Conservation (phyloP, 2,329 filamentous ascomycete genomes). For the Pochonia chlamydosporia region DNA sequence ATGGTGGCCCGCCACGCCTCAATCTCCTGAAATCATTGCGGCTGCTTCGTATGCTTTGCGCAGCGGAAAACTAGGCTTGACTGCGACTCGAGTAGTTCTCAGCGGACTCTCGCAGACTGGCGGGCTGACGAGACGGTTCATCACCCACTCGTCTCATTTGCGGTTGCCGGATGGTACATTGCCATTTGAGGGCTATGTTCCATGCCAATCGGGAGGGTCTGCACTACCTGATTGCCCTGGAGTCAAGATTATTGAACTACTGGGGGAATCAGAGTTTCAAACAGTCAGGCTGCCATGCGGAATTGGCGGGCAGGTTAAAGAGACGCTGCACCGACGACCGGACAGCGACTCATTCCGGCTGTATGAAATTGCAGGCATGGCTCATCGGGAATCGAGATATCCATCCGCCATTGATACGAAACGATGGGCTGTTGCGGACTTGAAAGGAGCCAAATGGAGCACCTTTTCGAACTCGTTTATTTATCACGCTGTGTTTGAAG, state of each 20-base stretch:
- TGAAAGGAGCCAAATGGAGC: slow-evolving; percentile 11
- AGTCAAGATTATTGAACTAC: slow-evolving; percentile 11
- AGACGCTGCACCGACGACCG: slow-evolving; percentile 8
- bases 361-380: slow-evolving; percentile 14
- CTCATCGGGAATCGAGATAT: slow-evolving; percentile 13
- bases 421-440: slow-evolving; percentile 10
- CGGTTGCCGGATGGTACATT: slow-evolving; percentile 10
- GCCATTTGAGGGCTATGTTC: slow-evolving; percentile 12
- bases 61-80: slow-evolving; percentile 8
- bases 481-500: slow-evolving; percentile 14
- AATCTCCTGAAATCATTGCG: slow-evolving; percentile 12
- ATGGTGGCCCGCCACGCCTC: slow-evolving; percentile 14
- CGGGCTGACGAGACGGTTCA: too few species aligned
- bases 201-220: slow-evolving; percentile 14
- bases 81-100: slow-evolving; percentile 9
- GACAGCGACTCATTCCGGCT: slow-evolving; percentile 11
- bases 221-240: slow-evolving; percentile 10
- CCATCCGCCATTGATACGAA: slow-evolving; percentile 8
- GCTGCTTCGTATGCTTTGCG: slow-evolving; percentile 11
- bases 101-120: slow-evolving; percentile 13
- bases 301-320: slow-evolving; percentile 11
- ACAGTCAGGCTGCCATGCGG: slow-evolving; percentile 12
- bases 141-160: slow-evolving; percentile 10
- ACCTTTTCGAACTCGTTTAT: slow-evolving; percentile 14
- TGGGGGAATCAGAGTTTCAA: slow-evolving; percentile 14